Percentiles rank a stretch among this genome's conserved stretches.
phyloP scores from a whole-genome alignment of 768 basidiomycete genomes.

The Dioszegia hungarica region DNA sequence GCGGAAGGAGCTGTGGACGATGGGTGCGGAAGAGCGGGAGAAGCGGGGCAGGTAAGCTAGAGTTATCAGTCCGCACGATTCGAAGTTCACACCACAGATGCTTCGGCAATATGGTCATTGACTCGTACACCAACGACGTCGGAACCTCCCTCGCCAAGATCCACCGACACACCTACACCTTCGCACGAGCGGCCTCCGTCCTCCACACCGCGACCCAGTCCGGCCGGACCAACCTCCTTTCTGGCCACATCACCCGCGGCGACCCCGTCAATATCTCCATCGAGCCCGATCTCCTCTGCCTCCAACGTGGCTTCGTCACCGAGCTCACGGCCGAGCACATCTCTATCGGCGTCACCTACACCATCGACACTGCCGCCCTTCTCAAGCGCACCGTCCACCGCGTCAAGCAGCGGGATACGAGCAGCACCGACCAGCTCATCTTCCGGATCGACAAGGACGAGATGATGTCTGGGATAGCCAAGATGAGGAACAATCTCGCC shows the following conservation, averaged over 20 bases:
- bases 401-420: background rate
- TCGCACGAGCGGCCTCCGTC: constrained; percentile 49
- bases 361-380: constrained; percentile 57
- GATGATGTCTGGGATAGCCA: constrained; percentile 74
- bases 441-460: constrained; percentile 96
- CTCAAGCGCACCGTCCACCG: constrained; percentile 48
- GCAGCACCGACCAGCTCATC: constrained; percentile 18
- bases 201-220: constrained; percentile 1
- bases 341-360: constrained; percentile 76
- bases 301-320: constrained; percentile 77
- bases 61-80: background rate
- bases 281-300: constrained; percentile 76
- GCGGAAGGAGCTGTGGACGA: constrained; percentile 89
- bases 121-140: constrained; percentile 46
- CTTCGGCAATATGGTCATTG: constrained; percentile 72
- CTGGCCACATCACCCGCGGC: constrained; percentile 69
- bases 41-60: constrained; percentile 59
- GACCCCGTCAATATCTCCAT: constrained; percentile 85
- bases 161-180: constrained; percentile 73
- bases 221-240: constrained; percentile 56
- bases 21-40: constrained; percentile 74
- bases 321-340: constrained; percentile 63
- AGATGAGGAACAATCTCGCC: constrained; percentile 84
- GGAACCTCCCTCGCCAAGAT: constrained; percentile 58
- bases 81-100: constrained; percentile 52